Evolutionary conservation across 1,284 basidiomycete genomes (phyloP), one percentile per base, ranked within the genome.

Genomic region (Pyrrhoderma noxium): DNA sequence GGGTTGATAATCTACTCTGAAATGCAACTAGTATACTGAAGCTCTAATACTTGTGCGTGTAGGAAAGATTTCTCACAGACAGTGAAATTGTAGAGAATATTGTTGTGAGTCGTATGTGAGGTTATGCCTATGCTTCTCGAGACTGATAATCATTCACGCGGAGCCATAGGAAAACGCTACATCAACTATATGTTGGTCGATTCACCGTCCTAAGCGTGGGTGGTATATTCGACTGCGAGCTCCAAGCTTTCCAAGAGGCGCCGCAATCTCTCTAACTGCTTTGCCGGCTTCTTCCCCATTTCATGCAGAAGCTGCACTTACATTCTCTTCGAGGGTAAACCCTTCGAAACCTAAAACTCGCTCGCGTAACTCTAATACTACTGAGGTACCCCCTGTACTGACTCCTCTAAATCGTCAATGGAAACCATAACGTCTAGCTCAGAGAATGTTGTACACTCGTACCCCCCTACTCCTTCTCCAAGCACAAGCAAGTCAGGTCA

Each of bases 151-250:
- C 39, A 23, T 44, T 47, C 27, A 31, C 34, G 23, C 45, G 8
- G 25, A 40, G 25, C 31, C 44, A 14, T 53, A 86, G 83, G 79
- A 87, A 55, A 83, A 82, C 44, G 72, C 77, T 25, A 81, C 76
- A 2, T 78, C 75, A 18, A 75, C 73, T 0, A 64, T 86, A 4
- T 73, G 76, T 51, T 89, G 86, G 86, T 77, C 76, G 18, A 78
- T 88, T 22, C 86, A 88, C 60, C 76, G 80, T 7, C 86, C 86
- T 2, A 76, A 79, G 56, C 76, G 82, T 34, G 86, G 86, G 21
- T 89, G 86, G 86, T 89, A 89, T 63, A 79, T 89, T 55, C 81
- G 82, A 45, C 67, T 89, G 18, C 75, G 82, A 18, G 70, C 83
- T 1, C 85, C 85, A 0, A 61, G 70, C 4, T 85, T 85, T 56